Base-by-base conservation (phyloP, 352 stramenopile genomes). In the Pythium inflatum region DNA sequence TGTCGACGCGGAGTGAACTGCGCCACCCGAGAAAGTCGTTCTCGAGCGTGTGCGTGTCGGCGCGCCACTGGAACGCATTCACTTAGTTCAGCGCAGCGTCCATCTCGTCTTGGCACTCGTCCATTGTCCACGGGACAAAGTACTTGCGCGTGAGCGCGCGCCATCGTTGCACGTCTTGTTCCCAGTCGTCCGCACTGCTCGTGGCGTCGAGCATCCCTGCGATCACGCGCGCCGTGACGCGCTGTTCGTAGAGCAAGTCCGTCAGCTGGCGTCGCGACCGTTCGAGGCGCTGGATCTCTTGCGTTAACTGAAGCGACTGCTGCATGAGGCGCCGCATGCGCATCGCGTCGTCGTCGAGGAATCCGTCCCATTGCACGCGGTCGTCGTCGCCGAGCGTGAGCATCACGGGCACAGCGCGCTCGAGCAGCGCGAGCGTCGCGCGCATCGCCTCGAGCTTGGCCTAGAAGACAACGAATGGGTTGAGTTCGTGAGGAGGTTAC, bases 21-120 rank as follows among this genome's bases (percentile, higher is more conserved):
- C 61, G 46, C 61, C 61, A 68, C 5, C 61, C 61, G 33, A 61
- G 40, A 34, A 61, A 68, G 16, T 36, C 53, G 24, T 51, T 18
- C 4, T 48, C 61, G 12, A 27, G 36, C 3, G 22, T 25, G 20
- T 34, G 13, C 9, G 16, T 57, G 24, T 68, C 49, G 8, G 43
- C 13, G 25, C 59, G 45, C 34, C 22, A 53, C 33, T 49, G 41
- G 34, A 68, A 68, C 18, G 12, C 46, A 20, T 40, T 43, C 4
- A 68, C 25, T 25, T 68, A 16, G 12, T 60, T 57, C 5, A 60
- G 45, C 27, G 61, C 45, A 5, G 27, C 33, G 1, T 43, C 20
- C 18, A 68, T 68, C 46, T 40, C 25, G 14, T 38, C 4, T 5
- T 27, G 16, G 25, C 61, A 68, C 25, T 61, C 24, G 11, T 68